phyloP scores from a whole-genome alignment of 257 asterid genomes.

The Nicotiana otophora region DNA sequence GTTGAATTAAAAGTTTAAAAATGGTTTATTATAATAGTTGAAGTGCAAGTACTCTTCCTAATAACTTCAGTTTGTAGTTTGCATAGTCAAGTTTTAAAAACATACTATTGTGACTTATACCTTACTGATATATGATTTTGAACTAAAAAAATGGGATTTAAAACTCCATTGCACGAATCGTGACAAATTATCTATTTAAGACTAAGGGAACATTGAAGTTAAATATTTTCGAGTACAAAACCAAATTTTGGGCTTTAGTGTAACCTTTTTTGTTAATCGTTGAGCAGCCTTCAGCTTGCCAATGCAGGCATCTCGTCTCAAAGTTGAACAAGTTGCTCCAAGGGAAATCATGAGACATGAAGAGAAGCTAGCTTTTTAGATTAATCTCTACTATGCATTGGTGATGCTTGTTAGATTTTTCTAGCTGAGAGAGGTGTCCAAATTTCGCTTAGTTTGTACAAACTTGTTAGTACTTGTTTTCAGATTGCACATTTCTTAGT shows the following conservation, averaged over 20 bases:
- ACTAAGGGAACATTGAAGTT: too few relatives aligned
- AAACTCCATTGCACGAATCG: too few relatives aligned
- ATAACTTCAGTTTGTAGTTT: neutral
- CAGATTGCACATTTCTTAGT: too few relatives aligned
- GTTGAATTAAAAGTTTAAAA: conserved; percentile 20
- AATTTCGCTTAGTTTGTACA: too few relatives aligned
- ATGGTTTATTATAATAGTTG: conserved; percentile 38
- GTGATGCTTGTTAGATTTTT: conserved; percentile 69
- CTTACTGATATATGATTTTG: too few relatives aligned
- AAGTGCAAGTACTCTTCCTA: conserved; percentile 38
- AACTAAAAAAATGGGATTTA: neutral
- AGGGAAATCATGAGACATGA: conserved; percentile 57
- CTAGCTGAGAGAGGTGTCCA: too few relatives aligned
- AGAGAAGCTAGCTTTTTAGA: conserved; percentile 90
- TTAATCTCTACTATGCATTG: conserved; percentile 79
- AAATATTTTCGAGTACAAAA: too few relatives aligned
- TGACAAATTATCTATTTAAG: too few relatives aligned
- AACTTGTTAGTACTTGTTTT: too few relatives aligned
- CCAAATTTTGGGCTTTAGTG: too few relatives aligned
- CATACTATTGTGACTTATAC: too few relatives aligned
- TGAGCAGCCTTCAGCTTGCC: neutral
- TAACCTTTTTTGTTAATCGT: too few relatives aligned
- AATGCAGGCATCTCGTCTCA: conserved; percentile 59
- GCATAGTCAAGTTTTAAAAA: neutral
- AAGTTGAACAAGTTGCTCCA: conserved; percentile 56